phyloP scores from a whole-genome alignment of 139 green algal species.

The Closterium sp. region DNA sequence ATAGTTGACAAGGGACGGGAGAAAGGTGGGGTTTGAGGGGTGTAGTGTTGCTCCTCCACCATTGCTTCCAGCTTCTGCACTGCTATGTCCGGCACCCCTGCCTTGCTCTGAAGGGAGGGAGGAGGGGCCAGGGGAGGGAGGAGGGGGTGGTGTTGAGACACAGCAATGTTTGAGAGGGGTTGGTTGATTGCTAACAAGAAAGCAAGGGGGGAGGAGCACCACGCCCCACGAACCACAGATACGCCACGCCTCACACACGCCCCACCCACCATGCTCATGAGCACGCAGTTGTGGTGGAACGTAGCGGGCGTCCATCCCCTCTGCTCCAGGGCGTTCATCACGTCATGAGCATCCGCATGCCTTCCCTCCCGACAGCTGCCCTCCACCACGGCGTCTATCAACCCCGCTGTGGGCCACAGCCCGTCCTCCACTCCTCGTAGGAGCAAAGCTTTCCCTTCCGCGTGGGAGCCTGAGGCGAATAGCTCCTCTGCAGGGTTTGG shows the following conservation, averaged over 20 bases:
- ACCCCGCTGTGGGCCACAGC: background rate
- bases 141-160: too few species aligned
- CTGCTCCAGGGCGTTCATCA: background rate
- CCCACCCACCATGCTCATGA: background rate
- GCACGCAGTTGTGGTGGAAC: conserved; percentile 4
- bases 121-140: too few species aligned
- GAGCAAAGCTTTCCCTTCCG: background rate
- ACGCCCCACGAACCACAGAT: too few species aligned
- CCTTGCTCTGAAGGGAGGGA: too few species aligned
- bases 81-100: too few species aligned
- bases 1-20: too few species aligned
- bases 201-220: too few species aligned
- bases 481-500: too few species aligned
- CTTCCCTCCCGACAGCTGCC: background rate
- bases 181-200: too few species aligned
- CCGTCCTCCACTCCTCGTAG: background rate
- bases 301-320: background rate
- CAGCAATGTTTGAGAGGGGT: too few species aligned
- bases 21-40: background rate
- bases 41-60: background rate
- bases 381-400: background rate
- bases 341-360: background rate
- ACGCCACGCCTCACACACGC: too few species aligned
- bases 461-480: background rate
- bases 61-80: too few species aligned